Conservation (phyloP, 306 rosid species). For the Malus domestica region ASM211411v1 NC_041798.1:30095501-30096000, state of each 20-base stretch:
- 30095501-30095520: no score
- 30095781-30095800: background rate
- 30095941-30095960: slow-evolving; percentile 26
- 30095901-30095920: slow-evolving; percentile 20
- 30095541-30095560: background rate
- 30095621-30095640: background rate
- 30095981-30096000: background rate
- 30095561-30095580: background rate
- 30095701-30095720: background rate
- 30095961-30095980: slow-evolving; percentile 27
- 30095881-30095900: slow-evolving; percentile 11
- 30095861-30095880: background rate
- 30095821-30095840: background rate
- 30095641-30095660: slow-evolving; percentile 23
- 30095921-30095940: slow-evolving; percentile 10
- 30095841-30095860: background rate
- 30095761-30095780: slow-evolving; percentile 16
- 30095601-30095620: background rate
- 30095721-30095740: background rate
- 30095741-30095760: background rate
- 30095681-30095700: slow-evolving; percentile 3
- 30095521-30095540: background rate
- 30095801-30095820: background rate
- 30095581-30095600: background rate
- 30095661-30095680: background rate